Conservation (phyloP, 768 basidiomycete genomes). For the Phallus indusiatus region DNA sequence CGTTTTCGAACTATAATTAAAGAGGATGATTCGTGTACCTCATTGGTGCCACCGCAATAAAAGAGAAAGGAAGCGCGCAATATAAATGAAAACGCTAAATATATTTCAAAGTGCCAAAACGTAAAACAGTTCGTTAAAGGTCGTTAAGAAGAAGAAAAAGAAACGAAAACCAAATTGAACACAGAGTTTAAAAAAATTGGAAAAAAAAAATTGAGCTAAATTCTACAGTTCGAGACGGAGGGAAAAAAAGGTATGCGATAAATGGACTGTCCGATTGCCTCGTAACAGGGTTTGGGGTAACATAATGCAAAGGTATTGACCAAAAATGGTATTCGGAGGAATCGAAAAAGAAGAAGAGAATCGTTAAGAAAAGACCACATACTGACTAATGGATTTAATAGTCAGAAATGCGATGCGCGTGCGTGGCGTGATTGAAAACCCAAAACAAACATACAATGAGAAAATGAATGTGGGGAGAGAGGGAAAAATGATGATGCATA, state of each 20-base stretch:
- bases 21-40: background rate
- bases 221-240: constrained; percentile 1
- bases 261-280: constrained; percentile 4
- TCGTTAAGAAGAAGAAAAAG: constrained; percentile 1
- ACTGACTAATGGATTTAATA: background rate
- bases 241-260: background rate
- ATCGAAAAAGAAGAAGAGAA: background rate
- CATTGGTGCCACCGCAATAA: background rate
- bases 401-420: background rate
- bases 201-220: constrained; percentile 4
- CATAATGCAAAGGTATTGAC: constrained; percentile 10
- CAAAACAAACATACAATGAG: background rate
- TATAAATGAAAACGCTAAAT: background rate
- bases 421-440: background rate
- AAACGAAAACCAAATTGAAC: background rate
- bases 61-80: background rate
- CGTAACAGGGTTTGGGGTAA: constrained; percentile 7
- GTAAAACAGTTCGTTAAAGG: constrained; percentile 4
- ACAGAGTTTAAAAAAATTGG: no score
- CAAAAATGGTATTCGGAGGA: background rate
- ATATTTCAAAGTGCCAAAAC: background rate
- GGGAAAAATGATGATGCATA: constrained; percentile 5
- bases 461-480: constrained; percentile 6
- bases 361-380: background rate
- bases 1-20: background rate